phyloP scores from a whole-genome alignment of 1,139 yeast genomes.

The Yamadazyma epiphylla region DNA sequence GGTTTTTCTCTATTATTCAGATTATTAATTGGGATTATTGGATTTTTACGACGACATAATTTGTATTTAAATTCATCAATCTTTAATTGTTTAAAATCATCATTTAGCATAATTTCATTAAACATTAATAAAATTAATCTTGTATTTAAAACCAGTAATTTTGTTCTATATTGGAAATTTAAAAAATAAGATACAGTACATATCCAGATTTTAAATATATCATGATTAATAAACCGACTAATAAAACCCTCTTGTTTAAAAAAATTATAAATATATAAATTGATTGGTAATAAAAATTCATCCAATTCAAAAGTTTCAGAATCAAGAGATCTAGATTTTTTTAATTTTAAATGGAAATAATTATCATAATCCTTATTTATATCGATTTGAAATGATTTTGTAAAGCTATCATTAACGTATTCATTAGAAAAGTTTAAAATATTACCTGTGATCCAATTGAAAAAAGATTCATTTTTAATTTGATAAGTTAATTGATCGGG shows the following conservation, averaged over 20 bases:
- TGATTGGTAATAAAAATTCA: conserved; percentile 22
- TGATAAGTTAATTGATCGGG: conserved; percentile 28
- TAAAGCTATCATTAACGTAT: conserved; percentile 10
- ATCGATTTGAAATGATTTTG: conserved; percentile 2
- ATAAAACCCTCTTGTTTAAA: conserved; percentile 5
- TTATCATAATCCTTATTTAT: conserved; percentile 1
- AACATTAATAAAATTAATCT: conserved; percentile 23
- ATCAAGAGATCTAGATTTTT: conserved; percentile 3
- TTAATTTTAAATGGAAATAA: conserved; percentile 6
- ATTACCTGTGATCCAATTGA: conserved; percentile 39
- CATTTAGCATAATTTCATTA: conserved; percentile 9
- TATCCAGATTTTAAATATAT: conserved; percentile 31
- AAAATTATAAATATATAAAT: conserved; percentile 14
- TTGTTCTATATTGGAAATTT: conserved; percentile 32
- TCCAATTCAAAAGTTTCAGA: conserved; percentile 12
- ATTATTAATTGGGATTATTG: conserved; percentile 27
- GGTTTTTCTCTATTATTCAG: conserved; percentile 25
- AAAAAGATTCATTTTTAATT: conserved; percentile 31
- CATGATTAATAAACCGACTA: conserved; percentile 6
- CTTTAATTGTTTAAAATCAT: conserved; percentile 15
- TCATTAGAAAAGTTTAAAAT: conserved; percentile 9
- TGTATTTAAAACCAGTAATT: conserved; percentile 18
- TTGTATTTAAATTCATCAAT: conserved; percentile 42
- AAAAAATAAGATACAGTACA: conserved; percentile 34
- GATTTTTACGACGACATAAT: conserved; percentile 36